A percentile compares a stretch with the other conserved stretches of the same genome.
Evolutionary conservation across 768 basidiomycete species (phyloP).

Genomic region (Strobilomyces dryophilus): DNA sequence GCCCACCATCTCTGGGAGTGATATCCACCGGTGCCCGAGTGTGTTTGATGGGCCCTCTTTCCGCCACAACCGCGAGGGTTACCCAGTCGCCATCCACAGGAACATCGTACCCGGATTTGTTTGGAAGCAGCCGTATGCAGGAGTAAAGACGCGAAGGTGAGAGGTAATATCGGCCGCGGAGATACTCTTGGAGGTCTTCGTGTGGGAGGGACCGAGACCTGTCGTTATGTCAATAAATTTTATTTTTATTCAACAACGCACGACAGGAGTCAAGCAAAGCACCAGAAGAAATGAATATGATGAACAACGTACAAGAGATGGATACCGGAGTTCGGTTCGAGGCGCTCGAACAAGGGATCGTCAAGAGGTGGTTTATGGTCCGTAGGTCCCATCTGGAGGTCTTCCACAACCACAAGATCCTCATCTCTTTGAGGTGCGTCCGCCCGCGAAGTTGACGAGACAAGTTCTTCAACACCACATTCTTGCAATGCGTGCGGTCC

Average conservation of each 20-base stretch:
- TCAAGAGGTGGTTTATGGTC: slow-evolving; percentile 68
- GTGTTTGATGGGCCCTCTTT: slow-evolving; percentile 75
- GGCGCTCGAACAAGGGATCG: slow-evolving; percentile 69
- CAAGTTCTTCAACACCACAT: slow-evolving; percentile 2
- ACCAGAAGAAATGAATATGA: background rate
- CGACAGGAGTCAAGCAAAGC: background rate
- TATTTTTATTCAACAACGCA: background rate
- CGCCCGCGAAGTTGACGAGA: slow-evolving; percentile 2
- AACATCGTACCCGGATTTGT: slow-evolving; percentile 84
- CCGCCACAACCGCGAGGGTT: slow-evolving; percentile 93
- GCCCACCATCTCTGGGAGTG: slow-evolving; percentile 43
- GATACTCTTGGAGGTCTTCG: slow-evolving; percentile 73
- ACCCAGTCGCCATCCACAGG: slow-evolving; percentile 94
- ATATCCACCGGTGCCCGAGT: slow-evolving; percentile 61
- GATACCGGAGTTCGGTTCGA: slow-evolving; percentile 93
- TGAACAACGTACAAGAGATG: slow-evolving; percentile 61
- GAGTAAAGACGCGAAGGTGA: slow-evolving; percentile 90
- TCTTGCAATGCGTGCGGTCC: slow-evolving; percentile 2
- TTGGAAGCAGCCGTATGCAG: slow-evolving; percentile 66
- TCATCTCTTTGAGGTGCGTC: slow-evolving; percentile 46
- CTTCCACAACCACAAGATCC: slow-evolving; percentile 66
- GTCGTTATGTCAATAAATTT: slow-evolving; percentile 12
- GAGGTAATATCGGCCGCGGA: slow-evolving; percentile 81
- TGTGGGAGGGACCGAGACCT: slow-evolving; percentile 75
- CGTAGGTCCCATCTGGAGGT: slow-evolving; percentile 71